A percentile compares a stretch with the other conserved stretches of the same genome.
Conservation (phyloP, 306 rosid genomes). For the Casuarina equisetifolia region DNA sequence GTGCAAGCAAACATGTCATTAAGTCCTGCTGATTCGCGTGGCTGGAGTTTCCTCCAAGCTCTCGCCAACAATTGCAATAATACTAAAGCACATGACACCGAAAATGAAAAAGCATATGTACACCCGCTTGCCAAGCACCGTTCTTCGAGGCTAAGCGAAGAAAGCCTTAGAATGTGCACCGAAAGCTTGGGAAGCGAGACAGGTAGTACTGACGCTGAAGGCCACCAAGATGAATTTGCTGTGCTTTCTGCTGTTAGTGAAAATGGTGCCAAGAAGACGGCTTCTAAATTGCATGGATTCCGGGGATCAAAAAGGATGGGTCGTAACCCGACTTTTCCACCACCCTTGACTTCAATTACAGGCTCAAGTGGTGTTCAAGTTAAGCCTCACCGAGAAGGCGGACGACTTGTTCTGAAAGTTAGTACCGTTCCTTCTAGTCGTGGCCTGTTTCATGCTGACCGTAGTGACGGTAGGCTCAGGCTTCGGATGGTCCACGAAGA, state of each 20-base stretch:
- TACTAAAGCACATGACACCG: conserved; percentile 17
- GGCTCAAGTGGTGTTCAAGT: conserved; percentile 48
- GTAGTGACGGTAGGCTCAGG: conserved; percentile 63
- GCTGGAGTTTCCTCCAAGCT: conserved; percentile 54
- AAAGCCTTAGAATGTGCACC: conserved; percentile 79
- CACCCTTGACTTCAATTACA: conserved; percentile 60
- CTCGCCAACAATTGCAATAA: conserved; percentile 24
- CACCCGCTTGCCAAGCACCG: conserved; percentile 49
- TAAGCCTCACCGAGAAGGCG: conserved; percentile 66
- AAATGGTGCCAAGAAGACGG: not conserved
- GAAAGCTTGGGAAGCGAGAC: conserved; percentile 77
- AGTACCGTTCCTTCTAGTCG: conserved; percentile 32
- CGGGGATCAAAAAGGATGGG: conserved; percentile 25
- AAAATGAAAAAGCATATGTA: conserved; percentile 43
- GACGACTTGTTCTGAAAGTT: conserved; percentile 72
- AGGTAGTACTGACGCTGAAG: conserved; percentile 51
- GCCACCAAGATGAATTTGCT: conserved; percentile 32
- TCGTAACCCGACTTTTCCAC: conserved; percentile 52
- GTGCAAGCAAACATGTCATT: conserved; percentile 41
- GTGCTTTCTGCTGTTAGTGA: conserved; percentile 25
- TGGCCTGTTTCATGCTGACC: conserved; percentile 51
- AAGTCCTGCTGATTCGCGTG: conserved; percentile 29
- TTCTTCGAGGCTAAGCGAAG: conserved; percentile 46
- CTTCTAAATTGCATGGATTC: not conserved
- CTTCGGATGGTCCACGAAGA: conserved; percentile 33